Conservation (phyloP, 2,329 filamentous ascomycete species). For the Fusarium sp. region DNA sequence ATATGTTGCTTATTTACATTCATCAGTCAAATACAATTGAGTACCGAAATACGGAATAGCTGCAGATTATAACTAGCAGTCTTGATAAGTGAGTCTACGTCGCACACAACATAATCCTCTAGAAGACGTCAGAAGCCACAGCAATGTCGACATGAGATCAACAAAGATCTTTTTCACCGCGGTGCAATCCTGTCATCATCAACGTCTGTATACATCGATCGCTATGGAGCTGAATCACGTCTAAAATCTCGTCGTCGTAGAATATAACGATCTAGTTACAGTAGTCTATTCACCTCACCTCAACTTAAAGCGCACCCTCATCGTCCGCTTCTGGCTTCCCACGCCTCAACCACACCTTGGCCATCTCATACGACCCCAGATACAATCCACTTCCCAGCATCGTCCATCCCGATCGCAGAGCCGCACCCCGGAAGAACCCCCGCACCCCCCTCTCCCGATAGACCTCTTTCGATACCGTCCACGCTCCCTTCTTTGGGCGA, state of each 20-base stretch:
- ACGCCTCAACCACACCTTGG: slow-evolving; percentile 68
- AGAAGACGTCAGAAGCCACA: slow-evolving; percentile 42
- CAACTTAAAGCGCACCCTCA: slow-evolving; percentile 40
- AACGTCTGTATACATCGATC: not conserved
- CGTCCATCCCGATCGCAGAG: slow-evolving; percentile 80
- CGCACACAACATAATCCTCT: slow-evolving; percentile 4
- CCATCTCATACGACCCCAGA: slow-evolving; percentile 84
- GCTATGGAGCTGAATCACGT: not conserved
- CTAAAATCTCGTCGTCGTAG: not conserved
- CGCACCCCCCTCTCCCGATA: slow-evolving; percentile 71
- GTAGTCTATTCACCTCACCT: slow-evolving; percentile 6
- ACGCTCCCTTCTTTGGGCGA: slow-evolving; percentile 55
- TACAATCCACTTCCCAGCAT: slow-evolving; percentile 85
- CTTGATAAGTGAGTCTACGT: not conserved
- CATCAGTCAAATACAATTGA: not conserved
- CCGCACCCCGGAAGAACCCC: slow-evolving; percentile 80
- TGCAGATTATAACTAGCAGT: not conserved
- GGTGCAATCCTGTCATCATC: slow-evolving; percentile 13
- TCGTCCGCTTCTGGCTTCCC: slow-evolving; percentile 55
- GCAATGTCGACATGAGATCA: slow-evolving; percentile 42
- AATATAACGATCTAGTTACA: slow-evolving; percentile 3
- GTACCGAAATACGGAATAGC: not conserved
- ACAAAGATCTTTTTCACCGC: slow-evolving; percentile 20
- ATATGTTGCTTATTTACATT: not conserved
- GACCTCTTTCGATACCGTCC: slow-evolving; percentile 72